Evolutionary conservation across 306 rosid genomes (phyloP), one percentile per base, ranked within the genome.

Genomic region (Parietaria judaica): DNA sequence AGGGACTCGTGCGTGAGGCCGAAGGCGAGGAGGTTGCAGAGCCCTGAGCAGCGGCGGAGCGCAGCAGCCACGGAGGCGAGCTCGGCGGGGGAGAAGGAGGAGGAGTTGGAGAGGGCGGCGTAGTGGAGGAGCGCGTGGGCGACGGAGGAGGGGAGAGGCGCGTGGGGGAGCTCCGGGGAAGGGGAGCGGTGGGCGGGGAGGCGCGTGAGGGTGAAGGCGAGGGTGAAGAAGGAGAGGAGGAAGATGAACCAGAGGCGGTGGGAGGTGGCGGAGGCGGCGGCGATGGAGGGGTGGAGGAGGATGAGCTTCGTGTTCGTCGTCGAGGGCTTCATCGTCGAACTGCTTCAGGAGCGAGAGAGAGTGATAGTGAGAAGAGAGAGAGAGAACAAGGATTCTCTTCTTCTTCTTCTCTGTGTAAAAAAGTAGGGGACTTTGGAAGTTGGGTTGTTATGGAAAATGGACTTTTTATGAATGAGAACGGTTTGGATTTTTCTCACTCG

Each of bases 1-100:
- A 88, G 88, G 7, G 98, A 86, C 58, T 92, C 96, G 73, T 84
- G 96, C 17, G 87, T 85, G 51, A 92, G 89, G 2, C 98, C 98
- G 64, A 92, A 92, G 70, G 84, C 39, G 72, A 92, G 87, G 78
- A 92, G 46, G 71, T 88, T 92, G 5, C 89, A 80, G 17, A n/a
- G 81, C 83, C 0, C 81, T 80, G 0, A 76, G 12, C 36, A 74
- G 57, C 59, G 60, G 53, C 81, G 79, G 12, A 80, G 39, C 14
- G 68, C 35, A 14, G 70, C 38, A 23, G 83, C 70, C 12, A 88
- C 61, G 80, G 96, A 14, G 67, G 39, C 15, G 64, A 81, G 59
- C 64, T 88, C 96, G 6, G 76, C 67, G 43, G 84, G 8, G 61
- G 90, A 53, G 83, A 83, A 77, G 72, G 53, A 49, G 66, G 77